Evolutionary conservation across 106 monocot species (phyloP).

Genomic region (Alisma plantagoaquatica): DNA sequence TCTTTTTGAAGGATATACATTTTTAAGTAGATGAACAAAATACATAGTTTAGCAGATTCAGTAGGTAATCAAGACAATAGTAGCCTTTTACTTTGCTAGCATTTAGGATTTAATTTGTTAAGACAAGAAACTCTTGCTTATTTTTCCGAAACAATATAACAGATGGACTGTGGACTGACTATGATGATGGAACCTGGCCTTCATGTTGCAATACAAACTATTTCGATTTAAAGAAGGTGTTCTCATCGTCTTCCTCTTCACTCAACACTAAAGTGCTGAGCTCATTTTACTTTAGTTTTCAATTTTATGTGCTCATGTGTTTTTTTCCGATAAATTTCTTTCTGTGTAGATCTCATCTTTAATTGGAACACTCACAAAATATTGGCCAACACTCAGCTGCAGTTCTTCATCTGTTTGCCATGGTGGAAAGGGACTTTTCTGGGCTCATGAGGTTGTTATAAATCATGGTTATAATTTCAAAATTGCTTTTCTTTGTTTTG

Average conservation of each 20-base stretch:
- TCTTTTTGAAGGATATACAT: too few species aligned
- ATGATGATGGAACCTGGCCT: constrained; percentile 92
- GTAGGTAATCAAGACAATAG: too few species aligned
- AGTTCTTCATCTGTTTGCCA: constrained; percentile 54
- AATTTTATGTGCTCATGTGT: background rate
- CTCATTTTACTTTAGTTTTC: too few species aligned
- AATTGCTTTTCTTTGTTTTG: constrained; percentile 13
- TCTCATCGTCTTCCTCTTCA: too few species aligned
- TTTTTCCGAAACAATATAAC: too few species aligned
- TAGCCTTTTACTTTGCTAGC: too few species aligned
- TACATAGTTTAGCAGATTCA: too few species aligned
- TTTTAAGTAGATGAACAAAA: too few species aligned
- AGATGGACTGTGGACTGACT: constrained; percentile 98
- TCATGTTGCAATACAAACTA: constrained; percentile 49
- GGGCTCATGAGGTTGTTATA: constrained; percentile 87
- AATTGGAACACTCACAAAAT: constrained; percentile 47
- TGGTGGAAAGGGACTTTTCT: constrained; percentile 78
- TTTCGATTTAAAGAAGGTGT: constrained; percentile 71
- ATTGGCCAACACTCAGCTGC: constrained; percentile 92
- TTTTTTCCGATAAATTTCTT: constrained; percentile 1
- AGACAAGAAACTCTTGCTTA: too few species aligned
- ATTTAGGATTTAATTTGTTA: too few species aligned
- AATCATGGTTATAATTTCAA: background rate
- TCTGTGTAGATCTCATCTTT: constrained; percentile 46
- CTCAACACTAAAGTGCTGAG: too few species aligned